Base-by-base conservation (phyloP, 1,284 basidiomycete genomes). In the Cryptococcus depauperatus region DNA sequence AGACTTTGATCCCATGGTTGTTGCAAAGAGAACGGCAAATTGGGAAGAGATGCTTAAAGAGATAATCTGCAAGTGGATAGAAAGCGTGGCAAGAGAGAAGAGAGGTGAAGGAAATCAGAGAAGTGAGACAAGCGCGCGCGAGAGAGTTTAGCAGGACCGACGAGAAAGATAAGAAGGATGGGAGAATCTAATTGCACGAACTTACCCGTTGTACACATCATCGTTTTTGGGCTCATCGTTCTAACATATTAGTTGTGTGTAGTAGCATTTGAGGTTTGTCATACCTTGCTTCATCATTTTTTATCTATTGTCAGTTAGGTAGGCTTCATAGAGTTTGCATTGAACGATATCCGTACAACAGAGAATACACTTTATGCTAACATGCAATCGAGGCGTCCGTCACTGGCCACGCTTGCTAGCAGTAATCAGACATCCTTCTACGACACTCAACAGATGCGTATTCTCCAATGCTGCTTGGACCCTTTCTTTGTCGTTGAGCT, bases 391-490 rank as follows among this genome's bases (percentile, higher is more conserved):
- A n/a, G n/a, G n/a, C n/a, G n/a, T n/a, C n/a, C n/a, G n/a, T n/a
- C n/a, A 37, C 21, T 37, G 19, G 16, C 61, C 61, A 25, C 61
- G 44, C 55, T 57, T 55, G 13, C 72, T 71, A 0, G 77, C 77
- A 7, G 76, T 77, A 7, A 73, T 72, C 29, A 97, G 75, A 65
- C 89, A 92, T 40, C 85, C 84, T 66, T 96, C 90, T 3, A 98
- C 81, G 0, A 92, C 88, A 46, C 84, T 83, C 3, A 96, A 69
- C 5, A 98, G 76, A 34, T 86, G 80, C 9, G 79, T 77, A 69
- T 98, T 98, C 70, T 98, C 93, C 29, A 98, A 75, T 0, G 93
- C 95, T 8, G 95, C 95, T 21, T 92, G 92, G 0, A 98, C 95
- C 39, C 93, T 78, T 72, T 99, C 93, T 71, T 99, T 98, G 73